Conservation (phyloP, 2,329 filamentous ascomycete genomes). For the Fusarium compactum region DNA sequence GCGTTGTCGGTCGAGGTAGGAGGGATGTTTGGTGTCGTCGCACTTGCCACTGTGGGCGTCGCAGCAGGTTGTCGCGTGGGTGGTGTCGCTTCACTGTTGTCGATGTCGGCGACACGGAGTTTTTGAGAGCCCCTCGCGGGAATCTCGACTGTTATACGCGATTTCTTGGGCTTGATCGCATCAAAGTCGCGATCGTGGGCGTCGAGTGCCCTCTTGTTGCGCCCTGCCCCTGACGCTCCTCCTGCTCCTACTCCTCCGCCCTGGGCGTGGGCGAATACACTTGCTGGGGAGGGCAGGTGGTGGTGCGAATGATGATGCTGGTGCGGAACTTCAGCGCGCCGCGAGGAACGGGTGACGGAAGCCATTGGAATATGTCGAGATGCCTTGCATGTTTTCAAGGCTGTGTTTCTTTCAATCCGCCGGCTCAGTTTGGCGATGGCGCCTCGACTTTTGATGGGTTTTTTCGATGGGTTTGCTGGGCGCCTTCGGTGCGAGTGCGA, state of each 20-base stretch:
- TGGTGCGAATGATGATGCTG: slow-evolving; percentile 53
- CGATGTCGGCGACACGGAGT: slow-evolving; percentile 34
- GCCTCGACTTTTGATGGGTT: slow-evolving; percentile 46
- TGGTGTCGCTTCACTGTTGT: slow-evolving; percentile 46
- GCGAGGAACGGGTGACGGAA: slow-evolving; percentile 64
- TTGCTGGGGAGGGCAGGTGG: slow-evolving; percentile 48
- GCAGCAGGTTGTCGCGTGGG: slow-evolving; percentile 45
- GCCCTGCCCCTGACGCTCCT: slow-evolving; percentile 50
- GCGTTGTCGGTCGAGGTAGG: slow-evolving; percentile 30
- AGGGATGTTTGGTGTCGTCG: slow-evolving; percentile 31
- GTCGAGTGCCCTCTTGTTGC: slow-evolving; percentile 62
- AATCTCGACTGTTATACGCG: slow-evolving; percentile 67
- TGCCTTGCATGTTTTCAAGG: slow-evolving; percentile 54
- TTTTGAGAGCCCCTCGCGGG: slow-evolving; percentile 51
- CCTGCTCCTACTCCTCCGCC: slow-evolving; percentile 49
- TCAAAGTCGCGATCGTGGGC: slow-evolving; percentile 59
- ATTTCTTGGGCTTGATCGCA: slow-evolving; percentile 61
- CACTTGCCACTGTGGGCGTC: slow-evolving; percentile 39
- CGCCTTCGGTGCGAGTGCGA: slow-evolving; percentile 45
- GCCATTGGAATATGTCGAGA: slow-evolving; percentile 59
- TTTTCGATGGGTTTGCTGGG: slow-evolving; percentile 45
- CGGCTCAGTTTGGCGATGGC: slow-evolving; percentile 46
- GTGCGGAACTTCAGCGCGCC: slow-evolving; percentile 62
- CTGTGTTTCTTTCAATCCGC: slow-evolving; percentile 38
- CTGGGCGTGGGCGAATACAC: slow-evolving; percentile 49